Conservation (phyloP, 1,284 basidiomycete species). For the Cryptococcus depauperatus region DNA sequence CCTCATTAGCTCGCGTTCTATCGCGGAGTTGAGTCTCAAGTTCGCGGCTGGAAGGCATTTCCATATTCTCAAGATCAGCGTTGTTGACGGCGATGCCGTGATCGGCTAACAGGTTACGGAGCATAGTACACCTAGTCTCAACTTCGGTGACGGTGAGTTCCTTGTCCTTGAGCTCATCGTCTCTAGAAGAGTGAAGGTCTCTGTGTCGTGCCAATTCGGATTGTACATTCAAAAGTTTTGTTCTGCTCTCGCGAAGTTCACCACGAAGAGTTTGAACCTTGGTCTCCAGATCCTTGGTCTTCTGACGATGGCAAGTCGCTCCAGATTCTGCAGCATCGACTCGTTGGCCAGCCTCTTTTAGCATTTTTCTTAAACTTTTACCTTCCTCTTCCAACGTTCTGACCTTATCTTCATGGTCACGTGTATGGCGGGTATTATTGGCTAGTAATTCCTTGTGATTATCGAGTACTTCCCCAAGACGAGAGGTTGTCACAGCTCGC, state of each 20-base stretch:
- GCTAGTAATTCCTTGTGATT: conserved; percentile 68
- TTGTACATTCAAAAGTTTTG: conserved; percentile 64
- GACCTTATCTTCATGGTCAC: conserved; percentile 70
- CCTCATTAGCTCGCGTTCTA: conserved; percentile 61
- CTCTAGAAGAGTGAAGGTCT: conserved; percentile 61
- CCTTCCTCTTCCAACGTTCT: conserved; percentile 71
- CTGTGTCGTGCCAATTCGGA: conserved; percentile 65
- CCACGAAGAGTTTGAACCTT: conserved; percentile 63
- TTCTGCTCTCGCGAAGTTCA: conserved; percentile 69
- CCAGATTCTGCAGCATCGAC: conserved; percentile 62
- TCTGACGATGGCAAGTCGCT: conserved; percentile 62
- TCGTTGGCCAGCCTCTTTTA: conserved; percentile 66
- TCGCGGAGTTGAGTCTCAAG: conserved; percentile 69
- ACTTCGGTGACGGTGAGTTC: conserved; percentile 63
- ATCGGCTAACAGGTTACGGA: conserved; percentile 79
- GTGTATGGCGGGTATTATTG: conserved; percentile 64
- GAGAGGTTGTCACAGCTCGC: conserved; percentile 70
- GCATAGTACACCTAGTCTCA: conserved; percentile 66
- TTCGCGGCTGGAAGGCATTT: conserved; percentile 46
- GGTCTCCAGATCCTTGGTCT: conserved; percentile 58
- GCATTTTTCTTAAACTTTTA: conserved; percentile 62
- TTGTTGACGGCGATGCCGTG: conserved; percentile 72
- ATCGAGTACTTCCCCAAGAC: conserved; percentile 74
- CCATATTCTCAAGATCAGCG: conserved; percentile 49
- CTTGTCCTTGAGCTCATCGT: conserved; percentile 61